Conservation (phyloP, 305 asterid genomes). For the Lippia alba region DNA sequence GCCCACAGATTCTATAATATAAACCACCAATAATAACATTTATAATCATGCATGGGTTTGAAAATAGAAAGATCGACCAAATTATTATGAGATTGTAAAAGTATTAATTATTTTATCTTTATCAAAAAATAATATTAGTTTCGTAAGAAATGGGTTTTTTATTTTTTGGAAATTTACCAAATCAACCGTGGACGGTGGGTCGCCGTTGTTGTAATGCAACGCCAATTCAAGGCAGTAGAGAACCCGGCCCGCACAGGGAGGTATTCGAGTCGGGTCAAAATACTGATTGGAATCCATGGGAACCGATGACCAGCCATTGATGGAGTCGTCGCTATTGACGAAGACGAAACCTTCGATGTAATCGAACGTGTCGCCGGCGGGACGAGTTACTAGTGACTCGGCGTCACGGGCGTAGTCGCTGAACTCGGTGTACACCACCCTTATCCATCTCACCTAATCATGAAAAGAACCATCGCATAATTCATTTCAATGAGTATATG, state of each 20-base stretch:
- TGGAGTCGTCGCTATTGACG: slow-evolving; percentile 73
- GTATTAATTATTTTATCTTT: too few species aligned
- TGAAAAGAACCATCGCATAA: background rate
- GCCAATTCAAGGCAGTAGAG: slow-evolving; percentile 88
- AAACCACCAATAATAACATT: slow-evolving; percentile 20
- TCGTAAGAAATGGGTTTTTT: background rate
- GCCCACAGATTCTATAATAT: slow-evolving; percentile 39
- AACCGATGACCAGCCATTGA: slow-evolving; percentile 84
- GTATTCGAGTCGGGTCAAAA: slow-evolving; percentile 56
- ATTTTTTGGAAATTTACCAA: slow-evolving; percentile 51
- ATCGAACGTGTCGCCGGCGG: slow-evolving; percentile 59
- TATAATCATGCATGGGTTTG: background rate
- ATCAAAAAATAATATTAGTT: too few species aligned
- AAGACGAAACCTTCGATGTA: slow-evolving; percentile 87
- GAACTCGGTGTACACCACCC: slow-evolving; percentile 82
- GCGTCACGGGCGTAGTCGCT: slow-evolving; percentile 73
- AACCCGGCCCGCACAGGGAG: slow-evolving; percentile 62
- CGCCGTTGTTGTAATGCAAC: slow-evolving; percentile 57
- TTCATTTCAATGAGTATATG: too few species aligned
- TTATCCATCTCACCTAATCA: slow-evolving; percentile 88
- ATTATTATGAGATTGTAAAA: background rate
- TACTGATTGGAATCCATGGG: slow-evolving; percentile 47
- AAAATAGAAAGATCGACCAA: background rate
- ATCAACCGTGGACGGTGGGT: slow-evolving; percentile 53
- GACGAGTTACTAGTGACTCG: slow-evolving; percentile 66